Conservation (phyloP, 2,329 filamentous ascomycete species). For the Colletotrichum lupini region DNA sequence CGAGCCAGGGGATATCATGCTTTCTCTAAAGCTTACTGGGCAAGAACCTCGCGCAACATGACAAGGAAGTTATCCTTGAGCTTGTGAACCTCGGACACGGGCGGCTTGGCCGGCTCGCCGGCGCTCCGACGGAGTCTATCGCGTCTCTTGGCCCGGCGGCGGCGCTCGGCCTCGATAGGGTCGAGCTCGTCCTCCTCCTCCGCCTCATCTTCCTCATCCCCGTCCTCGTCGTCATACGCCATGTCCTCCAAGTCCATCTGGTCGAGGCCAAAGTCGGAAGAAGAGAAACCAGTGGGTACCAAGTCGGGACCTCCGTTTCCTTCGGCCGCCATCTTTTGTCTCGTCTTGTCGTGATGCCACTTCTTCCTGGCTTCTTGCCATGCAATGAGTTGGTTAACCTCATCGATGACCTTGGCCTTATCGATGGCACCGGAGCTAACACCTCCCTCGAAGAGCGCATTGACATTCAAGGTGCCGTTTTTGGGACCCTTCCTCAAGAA, state of each 20-base stretch:
- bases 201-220: slow-evolving; percentile 73
- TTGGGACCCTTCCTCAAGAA: slow-evolving; percentile 89
- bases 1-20: slow-evolving; percentile 19
- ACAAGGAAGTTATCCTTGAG: slow-evolving; percentile 82
- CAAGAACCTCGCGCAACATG: slow-evolving; percentile 85
- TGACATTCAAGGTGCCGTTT: slow-evolving; percentile 92
- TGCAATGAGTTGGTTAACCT: slow-evolving; percentile 87
- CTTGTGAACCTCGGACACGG: slow-evolving; percentile 82
- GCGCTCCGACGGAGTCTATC: slow-evolving; percentile 84
- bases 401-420: slow-evolving; percentile 76
- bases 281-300: slow-evolving; percentile 74
- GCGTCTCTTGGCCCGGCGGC: slow-evolving; percentile 78
- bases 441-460: slow-evolving; percentile 88
- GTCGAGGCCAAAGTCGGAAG: slow-evolving; percentile 90
- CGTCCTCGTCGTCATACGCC: slow-evolving; percentile 76
- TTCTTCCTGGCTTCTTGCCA: slow-evolving; percentile 98
- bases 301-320: slow-evolving; percentile 62
- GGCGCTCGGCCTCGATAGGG: slow-evolving; percentile 88
- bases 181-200: slow-evolving; percentile 83
- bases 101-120: slow-evolving; percentile 85
- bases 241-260: slow-evolving; percentile 89
- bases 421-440: slow-evolving; percentile 76
- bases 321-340: slow-evolving; percentile 98
- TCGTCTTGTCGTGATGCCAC: slow-evolving; percentile 97
- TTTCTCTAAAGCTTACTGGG: slow-evolving; percentile 62